These are phyloP conservation scores for Geum urbanum DNA, from an alignment of 306 rosid species.

Conservation along the genomic window DNA sequence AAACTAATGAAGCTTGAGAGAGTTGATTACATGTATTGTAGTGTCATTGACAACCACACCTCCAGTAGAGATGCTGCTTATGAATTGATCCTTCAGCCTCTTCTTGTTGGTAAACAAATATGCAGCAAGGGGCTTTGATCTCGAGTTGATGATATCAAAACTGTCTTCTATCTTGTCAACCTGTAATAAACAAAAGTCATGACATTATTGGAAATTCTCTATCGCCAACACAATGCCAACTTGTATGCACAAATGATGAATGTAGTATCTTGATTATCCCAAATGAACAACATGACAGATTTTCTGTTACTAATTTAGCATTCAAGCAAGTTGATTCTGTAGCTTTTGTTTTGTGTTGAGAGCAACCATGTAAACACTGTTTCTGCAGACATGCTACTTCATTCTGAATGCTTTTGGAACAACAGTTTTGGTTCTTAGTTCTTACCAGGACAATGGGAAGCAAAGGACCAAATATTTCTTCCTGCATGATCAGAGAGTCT, in stretches of 20 bases:
- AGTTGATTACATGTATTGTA: constrained; percentile 52
- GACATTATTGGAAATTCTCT: background rate
- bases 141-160: constrained; percentile 67
- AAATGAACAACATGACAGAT: background rate
- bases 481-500: constrained; percentile 75
- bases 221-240: background rate
- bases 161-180: constrained; percentile 80
- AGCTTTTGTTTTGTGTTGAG: background rate
- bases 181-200: constrained; percentile 33
- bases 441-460: constrained; percentile 89
- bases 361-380: background rate
- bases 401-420: background rate
- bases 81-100: constrained; percentile 72
- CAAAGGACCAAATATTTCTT: constrained; percentile 95
- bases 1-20: constrained; percentile 13
- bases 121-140: constrained; percentile 97
- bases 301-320: background rate
- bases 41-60: constrained; percentile 91
- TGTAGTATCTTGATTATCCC: background rate
- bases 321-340: background rate
- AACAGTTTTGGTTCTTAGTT: background rate
- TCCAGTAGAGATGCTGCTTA: constrained; percentile 67
- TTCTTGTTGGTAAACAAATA: constrained; percentile 75
- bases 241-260: background rate
- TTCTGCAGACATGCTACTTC: background rate